phyloP scores from a whole-genome alignment of 768 basidiomycete species.

The Suillus brevipes region DNA sequence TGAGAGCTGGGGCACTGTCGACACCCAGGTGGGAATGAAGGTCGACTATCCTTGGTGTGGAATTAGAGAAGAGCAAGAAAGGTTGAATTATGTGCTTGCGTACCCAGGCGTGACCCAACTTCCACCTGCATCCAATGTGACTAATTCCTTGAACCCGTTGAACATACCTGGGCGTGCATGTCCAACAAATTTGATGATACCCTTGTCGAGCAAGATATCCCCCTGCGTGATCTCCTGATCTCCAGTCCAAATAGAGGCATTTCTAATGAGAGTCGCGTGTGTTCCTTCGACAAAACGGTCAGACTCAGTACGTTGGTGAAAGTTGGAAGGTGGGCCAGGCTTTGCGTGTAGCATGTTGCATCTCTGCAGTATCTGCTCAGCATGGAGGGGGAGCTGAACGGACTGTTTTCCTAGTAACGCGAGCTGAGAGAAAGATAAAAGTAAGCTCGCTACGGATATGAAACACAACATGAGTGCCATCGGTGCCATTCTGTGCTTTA shows the following conservation, averaged over 20 bases:
- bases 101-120: conserved; percentile 74
- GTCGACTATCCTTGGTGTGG: conserved; percentile 49
- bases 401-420: conserved; percentile 9
- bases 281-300: conserved; percentile 42
- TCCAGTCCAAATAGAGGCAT: conserved; percentile 58
- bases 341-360: conserved; percentile 36
- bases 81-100: conserved; percentile 21
- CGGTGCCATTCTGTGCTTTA: conserved; percentile 8
- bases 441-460: conserved; percentile 15
- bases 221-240: conserved; percentile 36
- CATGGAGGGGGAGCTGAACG: conserved; percentile 29
- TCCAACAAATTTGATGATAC: conserved; percentile 36
- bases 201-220: conserved; percentile 42
- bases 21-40: conserved; percentile 83
- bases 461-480: conserved; percentile 22
- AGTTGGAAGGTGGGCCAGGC: conserved; percentile 40
- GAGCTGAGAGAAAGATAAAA: conserved; percentile 22
- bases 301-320: conserved; percentile 34
- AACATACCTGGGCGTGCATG: conserved; percentile 43
- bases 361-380: conserved; percentile 31
- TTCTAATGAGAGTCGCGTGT: conserved; percentile 39
- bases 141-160: conserved; percentile 43
- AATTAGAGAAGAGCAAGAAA: conserved; percentile 18
- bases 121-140: conserved; percentile 59
- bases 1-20: conserved; percentile 54